Evolutionary conservation across 345 rosid species (phyloP).

Genomic region (Sisymbrium irio): DNA sequence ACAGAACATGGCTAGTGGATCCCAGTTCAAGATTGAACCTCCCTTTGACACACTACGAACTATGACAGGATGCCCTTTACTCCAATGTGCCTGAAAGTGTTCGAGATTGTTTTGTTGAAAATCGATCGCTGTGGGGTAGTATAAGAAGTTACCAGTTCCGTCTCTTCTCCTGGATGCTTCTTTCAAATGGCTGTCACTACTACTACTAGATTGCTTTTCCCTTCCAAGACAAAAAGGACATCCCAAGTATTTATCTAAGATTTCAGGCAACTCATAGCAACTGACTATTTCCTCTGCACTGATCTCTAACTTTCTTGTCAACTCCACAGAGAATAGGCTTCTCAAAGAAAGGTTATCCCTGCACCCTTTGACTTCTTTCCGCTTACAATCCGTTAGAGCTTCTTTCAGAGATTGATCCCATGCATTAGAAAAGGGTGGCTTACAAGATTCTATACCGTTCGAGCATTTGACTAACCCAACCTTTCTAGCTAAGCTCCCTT

Average conservation of each 20-base stretch:
- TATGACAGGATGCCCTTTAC: constrained; percentile 87
- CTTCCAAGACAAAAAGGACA: constrained; percentile 63
- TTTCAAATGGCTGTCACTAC: constrained; percentile 50
- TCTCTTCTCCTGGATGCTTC: constrained; percentile 70
- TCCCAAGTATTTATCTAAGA: constrained; percentile 48
- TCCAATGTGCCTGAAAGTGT: constrained; percentile 95
- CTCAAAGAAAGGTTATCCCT: constrained; percentile 53
- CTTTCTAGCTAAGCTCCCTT: constrained; percentile 43
- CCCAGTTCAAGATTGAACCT: constrained; percentile 67
- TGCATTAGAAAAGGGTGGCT: background rate
- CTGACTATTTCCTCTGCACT: constrained; percentile 86
- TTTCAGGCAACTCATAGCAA: constrained; percentile 84
- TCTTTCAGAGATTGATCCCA: background rate
- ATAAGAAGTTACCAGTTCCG: constrained; percentile 64
- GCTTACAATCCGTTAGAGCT: background rate
- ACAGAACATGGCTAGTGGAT: constrained; percentile 83
- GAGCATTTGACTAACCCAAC: constrained; percentile 32
- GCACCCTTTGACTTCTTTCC: constrained; percentile 58
- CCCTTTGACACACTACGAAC: constrained; percentile 62
- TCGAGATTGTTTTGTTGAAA: constrained; percentile 65
- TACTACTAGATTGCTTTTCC: constrained; percentile 40
- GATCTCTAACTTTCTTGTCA: constrained; percentile 71
- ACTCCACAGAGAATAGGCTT: constrained; percentile 47
- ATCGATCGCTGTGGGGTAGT: constrained; percentile 53
- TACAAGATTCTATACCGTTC: constrained; percentile 20